Evolutionary conservation across 148 eudicot genomes (phyloP).

Genomic region (Camellia granthamiana): DNA sequence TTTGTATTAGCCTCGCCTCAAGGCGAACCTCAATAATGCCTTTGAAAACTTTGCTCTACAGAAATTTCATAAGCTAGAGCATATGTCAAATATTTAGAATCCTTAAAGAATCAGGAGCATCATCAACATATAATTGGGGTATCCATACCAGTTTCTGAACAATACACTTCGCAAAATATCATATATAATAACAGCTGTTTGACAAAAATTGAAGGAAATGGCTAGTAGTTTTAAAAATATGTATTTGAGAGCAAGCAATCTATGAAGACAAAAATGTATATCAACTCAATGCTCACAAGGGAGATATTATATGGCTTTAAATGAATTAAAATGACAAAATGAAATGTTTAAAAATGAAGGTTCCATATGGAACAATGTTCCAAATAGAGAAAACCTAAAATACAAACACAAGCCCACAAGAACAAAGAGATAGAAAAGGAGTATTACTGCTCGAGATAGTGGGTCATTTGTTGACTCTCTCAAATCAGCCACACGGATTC

Average conservation of each 20-base stretch:
- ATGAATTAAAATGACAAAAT: neutral
- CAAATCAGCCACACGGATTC: constrained; percentile 93
- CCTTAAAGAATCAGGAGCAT: neutral
- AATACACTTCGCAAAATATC: neutral
- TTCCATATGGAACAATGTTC: neutral
- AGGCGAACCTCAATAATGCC: too few species aligned
- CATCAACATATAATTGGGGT: neutral
- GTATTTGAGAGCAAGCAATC: neutral
- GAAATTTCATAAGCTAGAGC: neutral
- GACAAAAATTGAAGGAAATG: neutral
- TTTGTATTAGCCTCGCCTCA: too few species aligned
- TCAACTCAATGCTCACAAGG: neutral
- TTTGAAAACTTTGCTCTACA: neutral
- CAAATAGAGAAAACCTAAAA: neutral
- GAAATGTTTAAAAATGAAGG: neutral
- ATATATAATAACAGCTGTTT: neutral
- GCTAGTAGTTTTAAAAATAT: neutral
- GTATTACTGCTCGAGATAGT: constrained; percentile 75
- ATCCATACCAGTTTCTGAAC: neutral
- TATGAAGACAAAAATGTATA: neutral
- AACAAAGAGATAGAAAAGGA: constrained; percentile 2
- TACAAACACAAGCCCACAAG: neutral
- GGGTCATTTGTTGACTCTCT: constrained; percentile 97
- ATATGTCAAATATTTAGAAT: neutral
- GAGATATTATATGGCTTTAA: neutral